These are phyloP conservation scores for Curvularia lunata DNA, from an alignment of 2,329 filamentous ascomycete genomes.

Conservation along the genomic window DNA sequence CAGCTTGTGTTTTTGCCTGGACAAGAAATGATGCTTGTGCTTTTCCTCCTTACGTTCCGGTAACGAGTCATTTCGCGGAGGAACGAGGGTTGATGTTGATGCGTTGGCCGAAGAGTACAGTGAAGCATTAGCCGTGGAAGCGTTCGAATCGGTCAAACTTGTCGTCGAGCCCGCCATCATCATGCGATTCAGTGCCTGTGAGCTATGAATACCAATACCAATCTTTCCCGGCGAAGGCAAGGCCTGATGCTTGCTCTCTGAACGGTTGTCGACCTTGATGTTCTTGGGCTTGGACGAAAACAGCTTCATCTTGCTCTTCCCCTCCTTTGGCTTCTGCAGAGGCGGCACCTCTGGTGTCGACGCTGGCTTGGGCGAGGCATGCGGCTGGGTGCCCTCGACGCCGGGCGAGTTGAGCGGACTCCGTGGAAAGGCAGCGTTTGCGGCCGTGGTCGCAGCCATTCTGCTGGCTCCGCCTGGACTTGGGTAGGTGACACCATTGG, in stretches of 20 bases:
- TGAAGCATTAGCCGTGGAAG: slow-evolving; percentile 63
- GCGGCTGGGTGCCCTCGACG: slow-evolving; percentile 34
- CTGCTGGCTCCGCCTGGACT: slow-evolving; percentile 67
- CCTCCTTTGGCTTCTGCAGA: slow-evolving; percentile 68
- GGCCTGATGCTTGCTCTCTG: slow-evolving; percentile 65
- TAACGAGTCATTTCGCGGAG: slow-evolving; percentile 52
- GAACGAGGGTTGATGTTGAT: slow-evolving; percentile 77
- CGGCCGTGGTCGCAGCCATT: slow-evolving; percentile 72
- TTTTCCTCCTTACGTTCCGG: slow-evolving; percentile 73
- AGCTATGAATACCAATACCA: slow-evolving; percentile 69
- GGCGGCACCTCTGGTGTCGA: slow-evolving; percentile 51
- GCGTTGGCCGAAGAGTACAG: slow-evolving; percentile 78
- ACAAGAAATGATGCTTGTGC: slow-evolving; percentile 77
- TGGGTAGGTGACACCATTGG: slow-evolving; percentile 58
- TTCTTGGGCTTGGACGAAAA: slow-evolving; percentile 76
- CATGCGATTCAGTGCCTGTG: slow-evolving; percentile 67
- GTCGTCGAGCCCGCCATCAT: slow-evolving; percentile 72
- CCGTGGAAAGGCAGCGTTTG: slow-evolving; percentile 75
- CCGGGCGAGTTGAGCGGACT: slow-evolving; percentile 59
- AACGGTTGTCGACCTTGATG: slow-evolving; percentile 71
- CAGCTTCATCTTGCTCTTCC: slow-evolving; percentile 78
- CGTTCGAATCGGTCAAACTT: slow-evolving; percentile 67
- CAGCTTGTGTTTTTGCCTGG: slow-evolving; percentile 78
- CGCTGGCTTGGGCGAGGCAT: slow-evolving; percentile 43
- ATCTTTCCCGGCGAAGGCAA: slow-evolving; percentile 70